phyloP scores from a whole-genome alignment of 106 monocot species.

The Hemerocallis citrina region DNA sequence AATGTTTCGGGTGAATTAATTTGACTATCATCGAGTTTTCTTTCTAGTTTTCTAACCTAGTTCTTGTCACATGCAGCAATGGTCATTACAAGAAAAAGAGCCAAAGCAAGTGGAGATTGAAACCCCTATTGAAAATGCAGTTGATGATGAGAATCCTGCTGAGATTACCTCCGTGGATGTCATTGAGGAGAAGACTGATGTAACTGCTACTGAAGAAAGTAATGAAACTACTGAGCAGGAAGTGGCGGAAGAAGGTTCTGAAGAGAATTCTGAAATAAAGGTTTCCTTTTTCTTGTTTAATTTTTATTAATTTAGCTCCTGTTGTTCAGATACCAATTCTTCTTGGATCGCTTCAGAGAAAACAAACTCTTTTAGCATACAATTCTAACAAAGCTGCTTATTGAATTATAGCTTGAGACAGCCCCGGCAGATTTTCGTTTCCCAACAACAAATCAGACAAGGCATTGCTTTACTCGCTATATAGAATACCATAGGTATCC shows the following conservation, averaged over 20 bases:
- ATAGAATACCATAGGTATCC: constrained; percentile 86
- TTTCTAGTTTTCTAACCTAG: neutral
- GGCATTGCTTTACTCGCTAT: constrained; percentile 98
- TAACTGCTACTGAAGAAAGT: constrained; percentile 33
- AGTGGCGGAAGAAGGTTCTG: constrained; percentile 25
- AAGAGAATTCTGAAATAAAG: constrained; percentile 71
- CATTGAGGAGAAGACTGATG: constrained; percentile 12
- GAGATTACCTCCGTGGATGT: constrained; percentile 16
- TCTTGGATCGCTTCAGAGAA: neutral
- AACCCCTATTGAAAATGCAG: constrained; percentile 11
- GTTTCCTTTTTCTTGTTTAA: constrained; percentile 34
- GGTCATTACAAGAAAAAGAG: constrained; percentile 32
- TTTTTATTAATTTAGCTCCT: neutral
- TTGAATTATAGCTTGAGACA: constrained; percentile 66
- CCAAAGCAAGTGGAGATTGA: constrained; percentile 15
- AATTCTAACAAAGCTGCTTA: neutral
- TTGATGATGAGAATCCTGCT: constrained; percentile 20
- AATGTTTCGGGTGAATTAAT: no score
- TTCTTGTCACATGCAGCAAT: constrained; percentile 29
- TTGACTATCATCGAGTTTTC: neutral
- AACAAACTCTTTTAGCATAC: neutral
- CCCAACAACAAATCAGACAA: constrained; percentile 95
- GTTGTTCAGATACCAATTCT: neutral
- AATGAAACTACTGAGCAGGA: constrained; percentile 30
- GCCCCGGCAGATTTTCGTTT: constrained; percentile 99